Evolutionary conservation across 345 rosid genomes (phyloP), one percentile per base, ranked within the genome.

Genomic region (Stellera chamaejasme): DNA sequence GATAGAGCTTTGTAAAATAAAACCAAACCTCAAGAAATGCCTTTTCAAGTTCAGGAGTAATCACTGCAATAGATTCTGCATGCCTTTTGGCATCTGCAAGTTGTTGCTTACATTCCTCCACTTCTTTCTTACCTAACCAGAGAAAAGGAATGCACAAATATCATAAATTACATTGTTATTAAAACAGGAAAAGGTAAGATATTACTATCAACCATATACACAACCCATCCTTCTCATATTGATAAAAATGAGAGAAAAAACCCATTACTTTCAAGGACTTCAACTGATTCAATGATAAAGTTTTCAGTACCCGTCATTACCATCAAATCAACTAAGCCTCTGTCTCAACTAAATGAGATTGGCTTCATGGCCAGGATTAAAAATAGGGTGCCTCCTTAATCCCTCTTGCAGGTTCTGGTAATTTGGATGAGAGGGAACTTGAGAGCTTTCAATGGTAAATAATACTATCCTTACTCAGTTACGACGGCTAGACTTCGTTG

Each of bases 11-110:
- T 44, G 26, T 44, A 54, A 53, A 8, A 45, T 32, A 16, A 15
- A 56, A 48, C 16, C 75, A 25, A 60, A 85, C 94, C 94, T 88
- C 85, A 66, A 78, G 79, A 69, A 92, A 92, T 48, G 75, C 82
- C 74, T 72, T 78, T 64, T 68, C 80, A 64, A 88, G 93, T 65
- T 82, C 85, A 47, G 95, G 87, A 62, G 97, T 92, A 56, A 92
- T 80, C 53, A 56, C 25, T 14, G 93, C 80, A 66, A 88, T 64
- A 43, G 93, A 79, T 75, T 92, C 96, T 60, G 98, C 96, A 56
- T 72, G 62, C 64, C 69, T 77, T 80, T 92, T 92, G 58, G 96
- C 96, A 64, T 75, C 73, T 63, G 77, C 60, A 42, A 92, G 85
- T 62, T 59, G 74, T 56, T 53, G 56, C 63, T 73, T 77, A 64